Evolutionary conservation across 2,329 filamentous ascomycete species (phyloP), one percentile per base, ranked within the genome.

Genomic region (Microcyclosporella mali): DNA sequence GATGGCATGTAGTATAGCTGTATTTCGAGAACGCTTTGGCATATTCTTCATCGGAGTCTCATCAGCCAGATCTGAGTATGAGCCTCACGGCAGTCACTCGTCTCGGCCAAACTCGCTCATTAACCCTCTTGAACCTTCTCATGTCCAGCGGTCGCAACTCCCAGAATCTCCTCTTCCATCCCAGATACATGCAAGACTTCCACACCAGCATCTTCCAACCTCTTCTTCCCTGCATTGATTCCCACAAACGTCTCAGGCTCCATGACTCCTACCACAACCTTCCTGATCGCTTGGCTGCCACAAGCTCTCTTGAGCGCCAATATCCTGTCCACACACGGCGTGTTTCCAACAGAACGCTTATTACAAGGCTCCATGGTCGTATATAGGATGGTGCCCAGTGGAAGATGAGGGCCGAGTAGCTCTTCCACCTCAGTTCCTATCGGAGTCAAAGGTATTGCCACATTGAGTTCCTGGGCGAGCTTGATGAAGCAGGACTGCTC

Each of bases 401-500:
- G 72, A 6, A 84, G 57, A 11, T 72, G 65, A 14, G 69, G 58
- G 11, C 65, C 66, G 3, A 88, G 72, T 0, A 66, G 61, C 40
- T 78, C 75, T 51, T 84, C 81, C 0, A 72, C 49, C 29, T 53
- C 56, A 4, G 64, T 46, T 33, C 17, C 11, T 18, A 34, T 18
- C 8, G 31, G 6, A 8, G 33, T 17, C 15, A 17, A 15, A 6
- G 33, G 18, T 17, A 15, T 17, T 3, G 33, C 9, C 9, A 17
- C 9, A 15, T 50, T 52, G 50, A 65, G 61, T 30, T 43, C 47
- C 37, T 56, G 36, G 10, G 68, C 67, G 50, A 82, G 75, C 64
- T 98, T 97, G 37, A 82, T 67, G 43, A 98, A 75, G 60, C 88
- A 94, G 65, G 84, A 90, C 68, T 98, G 88, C 63, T 98, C 92